phyloP scores from a whole-genome alignment of 164 flowering plant genomes.

The Berberis thunbergii region DNA sequence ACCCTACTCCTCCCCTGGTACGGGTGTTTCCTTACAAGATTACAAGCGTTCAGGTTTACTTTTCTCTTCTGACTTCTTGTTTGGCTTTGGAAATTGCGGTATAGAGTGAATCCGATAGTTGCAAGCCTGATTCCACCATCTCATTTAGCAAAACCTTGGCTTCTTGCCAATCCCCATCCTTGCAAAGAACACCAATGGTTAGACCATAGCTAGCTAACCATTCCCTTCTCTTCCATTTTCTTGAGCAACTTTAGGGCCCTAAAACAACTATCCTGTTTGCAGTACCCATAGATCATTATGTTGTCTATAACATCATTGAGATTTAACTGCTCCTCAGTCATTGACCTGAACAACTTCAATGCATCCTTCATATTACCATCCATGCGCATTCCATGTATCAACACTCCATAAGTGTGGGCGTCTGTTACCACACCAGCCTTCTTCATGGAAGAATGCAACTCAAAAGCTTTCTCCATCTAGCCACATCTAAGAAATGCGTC shows the following conservation, averaged over 20 bases:
- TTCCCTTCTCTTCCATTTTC: conserved; percentile 47
- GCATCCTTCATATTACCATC: conserved; percentile 71
- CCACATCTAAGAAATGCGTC: conserved; percentile 37
- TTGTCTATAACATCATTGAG: conserved; percentile 67
- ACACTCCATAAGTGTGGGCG: conserved; percentile 43
- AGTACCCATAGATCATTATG: conserved; percentile 54
- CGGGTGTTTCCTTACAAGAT: too few species aligned
- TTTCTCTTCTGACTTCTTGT: background rate
- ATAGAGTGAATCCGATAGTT: conserved; percentile 32
- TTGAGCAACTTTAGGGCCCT: conserved; percentile 50
- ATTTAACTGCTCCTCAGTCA: conserved; percentile 35
- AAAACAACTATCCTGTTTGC: conserved; percentile 60
- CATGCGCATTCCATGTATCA: conserved; percentile 54
- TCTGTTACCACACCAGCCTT: conserved; percentile 47
- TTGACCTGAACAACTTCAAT: conserved; percentile 36
- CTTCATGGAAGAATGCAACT: conserved; percentile 40
- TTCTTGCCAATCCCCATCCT: conserved; percentile 51
- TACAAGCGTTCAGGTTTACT: too few species aligned
- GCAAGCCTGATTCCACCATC: conserved; percentile 39
- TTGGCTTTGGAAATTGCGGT: conserved; percentile 35
- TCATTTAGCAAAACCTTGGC: conserved; percentile 40
- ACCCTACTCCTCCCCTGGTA: too few species aligned
- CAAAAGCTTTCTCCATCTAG: conserved; percentile 52
- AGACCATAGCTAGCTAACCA: conserved; percentile 48
- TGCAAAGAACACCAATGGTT: conserved; percentile 50